phyloP scores from a whole-genome alignment of 495 filamentous ascomycete species.

The Achaetomiella virescens region DNA sequence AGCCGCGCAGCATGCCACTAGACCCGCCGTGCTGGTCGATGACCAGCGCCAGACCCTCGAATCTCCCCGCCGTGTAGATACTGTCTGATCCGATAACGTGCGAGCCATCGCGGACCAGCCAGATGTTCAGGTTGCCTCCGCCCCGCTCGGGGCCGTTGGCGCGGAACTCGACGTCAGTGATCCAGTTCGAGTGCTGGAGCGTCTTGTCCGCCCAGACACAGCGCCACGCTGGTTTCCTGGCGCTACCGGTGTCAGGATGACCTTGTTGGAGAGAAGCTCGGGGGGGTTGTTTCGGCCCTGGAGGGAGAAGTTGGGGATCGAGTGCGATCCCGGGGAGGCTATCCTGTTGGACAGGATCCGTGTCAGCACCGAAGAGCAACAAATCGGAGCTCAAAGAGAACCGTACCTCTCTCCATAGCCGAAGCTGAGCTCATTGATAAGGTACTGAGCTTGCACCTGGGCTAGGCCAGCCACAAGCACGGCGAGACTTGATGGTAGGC shows the following conservation, averaged over 20 bases:
- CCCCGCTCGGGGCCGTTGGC: slow-evolving; percentile 78
- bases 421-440: slow-evolving; percentile 65
- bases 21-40: slow-evolving; percentile 82
- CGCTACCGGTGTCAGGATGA: slow-evolving; percentile 83
- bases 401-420: slow-evolving; percentile 60
- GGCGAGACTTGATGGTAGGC: slow-evolving; percentile 35
- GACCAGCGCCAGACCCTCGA: slow-evolving; percentile 82
- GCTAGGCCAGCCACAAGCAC: slow-evolving; percentile 49
- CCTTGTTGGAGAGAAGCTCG: slow-evolving; percentile 76
- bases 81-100: slow-evolving; percentile 59
- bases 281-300: slow-evolving; percentile 66
- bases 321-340: slow-evolving; percentile 32
- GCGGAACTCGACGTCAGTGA: slow-evolving; percentile 78
- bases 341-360: slow-evolving; percentile 27
- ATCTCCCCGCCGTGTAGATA: slow-evolving; percentile 73
- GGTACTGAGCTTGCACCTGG: slow-evolving; percentile 53
- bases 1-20: slow-evolving; percentile 76
- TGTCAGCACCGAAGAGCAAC: neutral
- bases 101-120: slow-evolving; percentile 74
- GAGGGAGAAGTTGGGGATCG: slow-evolving; percentile 53
- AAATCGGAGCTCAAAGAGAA: neutral
- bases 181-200: slow-evolving; percentile 61
- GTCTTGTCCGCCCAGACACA: slow-evolving; percentile 69
- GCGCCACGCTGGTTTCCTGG: slow-evolving; percentile 82
- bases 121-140: slow-evolving; percentile 86